Evolutionary conservation across 2,329 filamentous ascomycete species (phyloP), one percentile per base, ranked within the genome.

Genomic region (Talaromyces sp.): DNA sequence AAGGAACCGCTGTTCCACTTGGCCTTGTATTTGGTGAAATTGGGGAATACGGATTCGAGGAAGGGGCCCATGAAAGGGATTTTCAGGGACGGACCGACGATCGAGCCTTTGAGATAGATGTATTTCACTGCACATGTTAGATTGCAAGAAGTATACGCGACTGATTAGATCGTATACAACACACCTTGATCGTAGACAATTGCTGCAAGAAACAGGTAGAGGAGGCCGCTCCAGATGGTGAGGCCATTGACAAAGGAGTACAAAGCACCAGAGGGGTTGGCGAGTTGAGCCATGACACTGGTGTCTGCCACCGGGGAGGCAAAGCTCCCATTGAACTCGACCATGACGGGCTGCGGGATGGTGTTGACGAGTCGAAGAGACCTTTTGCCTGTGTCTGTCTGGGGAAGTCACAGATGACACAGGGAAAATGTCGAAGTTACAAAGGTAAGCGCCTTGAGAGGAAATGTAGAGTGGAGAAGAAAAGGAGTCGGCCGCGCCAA

Each of bases 11-110:
- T 96, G 72, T 85, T 79, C 95, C 95, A 99, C 84, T 98, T 97
- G 67, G 85, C 89, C 77, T 93, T 86, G 82, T 99, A 99, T 74
- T 93, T 87, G 67, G 90, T 88, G 77, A 97, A 98, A 74, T 94
- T 92, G 65, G 95, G 95, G 78, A 96, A 89, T 72, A 98, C 84
- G 33, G 93, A 97, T 75, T 97, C 84, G 65, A 98, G 85, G 79
- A 99, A 98, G 5, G 95, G 94, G n/a, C 95, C 95, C 77, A 98
- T 93, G 74, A 95, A 94, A 49, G 91, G 91, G 66, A 89, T 83
- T 80, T 95, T 95, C 84, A 86, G 90, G 52, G 85, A 71, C 33
- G 91, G 91, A 45, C 91, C 91, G 60, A 85, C 87, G 72, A 95
- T 93, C 31, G 86, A 85, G 66, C 91, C 90, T 78, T 94, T 94